A percentile compares a stretch with the other conserved stretches of the same genome.
Conservation (phyloP, 2,329 filamentous ascomycete genomes). For the Phaeosphaeriaceae sp. region DNA sequence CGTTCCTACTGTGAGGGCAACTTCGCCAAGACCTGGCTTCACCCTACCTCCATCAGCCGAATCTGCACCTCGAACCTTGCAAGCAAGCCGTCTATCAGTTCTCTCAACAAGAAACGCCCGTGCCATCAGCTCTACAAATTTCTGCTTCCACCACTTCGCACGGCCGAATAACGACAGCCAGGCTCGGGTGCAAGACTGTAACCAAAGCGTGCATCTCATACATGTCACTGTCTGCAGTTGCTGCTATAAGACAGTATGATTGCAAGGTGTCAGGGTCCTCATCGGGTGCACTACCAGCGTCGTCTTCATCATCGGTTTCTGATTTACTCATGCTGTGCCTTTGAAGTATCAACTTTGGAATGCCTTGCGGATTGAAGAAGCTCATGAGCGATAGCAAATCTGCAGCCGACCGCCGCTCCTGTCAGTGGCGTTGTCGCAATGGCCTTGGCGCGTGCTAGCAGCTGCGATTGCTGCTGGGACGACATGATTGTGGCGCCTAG, state of each 20-base stretch:
- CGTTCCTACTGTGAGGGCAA: too few species aligned
- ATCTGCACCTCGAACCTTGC: too few species aligned
- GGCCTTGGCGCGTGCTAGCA: too few species aligned
- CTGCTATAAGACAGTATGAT: conserved; percentile 23
- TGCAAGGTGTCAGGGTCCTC: conserved; percentile 20
- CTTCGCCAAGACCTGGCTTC: too few species aligned
- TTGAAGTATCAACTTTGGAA: conserved; percentile 34
- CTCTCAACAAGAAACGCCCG: conserved; percentile 13
- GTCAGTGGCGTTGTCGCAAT: conserved; percentile 48
- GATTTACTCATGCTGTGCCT: conserved; percentile 16
- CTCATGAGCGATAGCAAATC: conserved; percentile 57
- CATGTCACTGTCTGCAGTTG: conserved; percentile 2
- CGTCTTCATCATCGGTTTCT: neutral
- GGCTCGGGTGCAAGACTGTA: conserved; percentile 20
- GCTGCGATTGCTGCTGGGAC: too few species aligned
- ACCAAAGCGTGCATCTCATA: conserved; percentile 23
- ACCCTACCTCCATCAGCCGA: too few species aligned
- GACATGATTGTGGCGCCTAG: too few species aligned
- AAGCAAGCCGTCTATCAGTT: too few species aligned
- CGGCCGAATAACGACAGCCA: conserved; percentile 18
- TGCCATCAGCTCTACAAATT: conserved; percentile 14
- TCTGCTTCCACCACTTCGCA: conserved; percentile 11
- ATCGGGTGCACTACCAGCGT: conserved; percentile 8
- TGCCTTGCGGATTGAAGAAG: conserved; percentile 54
- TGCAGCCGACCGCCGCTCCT: conserved; percentile 41